Evolutionary conservation across 2,329 filamentous ascomycete species (phyloP).

Genomic region (Plenodomus lindquistii): DNA sequence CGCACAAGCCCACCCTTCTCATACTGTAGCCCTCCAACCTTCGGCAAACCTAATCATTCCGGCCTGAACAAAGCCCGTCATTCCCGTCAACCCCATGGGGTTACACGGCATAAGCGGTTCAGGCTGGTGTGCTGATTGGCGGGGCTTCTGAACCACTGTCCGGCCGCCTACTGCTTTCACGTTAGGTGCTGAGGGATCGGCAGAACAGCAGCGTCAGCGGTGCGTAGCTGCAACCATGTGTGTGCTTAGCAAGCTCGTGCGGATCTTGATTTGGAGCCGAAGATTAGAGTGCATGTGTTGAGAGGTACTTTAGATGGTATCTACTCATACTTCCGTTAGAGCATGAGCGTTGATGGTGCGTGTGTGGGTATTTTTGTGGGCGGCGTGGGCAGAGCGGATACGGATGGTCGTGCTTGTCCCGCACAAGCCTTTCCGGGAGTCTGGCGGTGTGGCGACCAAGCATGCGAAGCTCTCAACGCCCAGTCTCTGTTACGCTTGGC

Average conservation of each 20-base stretch:
- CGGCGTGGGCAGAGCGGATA: neutral
- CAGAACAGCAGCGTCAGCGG: neutral
- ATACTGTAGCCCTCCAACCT: constrained; percentile 1
- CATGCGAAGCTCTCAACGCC: constrained; percentile 6
- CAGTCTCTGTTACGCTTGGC: constrained; percentile 3
- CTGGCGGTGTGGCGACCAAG: constrained; percentile 1
- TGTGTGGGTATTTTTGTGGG: neutral
- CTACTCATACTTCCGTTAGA: too few species aligned
- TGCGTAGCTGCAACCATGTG: neutral
- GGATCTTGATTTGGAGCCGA: neutral
- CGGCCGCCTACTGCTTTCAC: neutral
- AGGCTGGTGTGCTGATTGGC: neutral
- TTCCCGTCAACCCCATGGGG: constrained; percentile 3
- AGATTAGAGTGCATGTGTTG: neutral
- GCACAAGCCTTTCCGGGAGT: constrained; percentile 2
- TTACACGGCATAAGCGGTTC: constrained; percentile 1
- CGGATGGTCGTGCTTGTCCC: neutral
- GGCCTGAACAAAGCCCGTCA: neutral
- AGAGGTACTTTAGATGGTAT: too few species aligned
- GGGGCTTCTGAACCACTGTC: neutral
- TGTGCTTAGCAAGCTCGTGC: neutral
- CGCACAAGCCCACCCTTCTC: neutral
- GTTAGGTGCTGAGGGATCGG: neutral
- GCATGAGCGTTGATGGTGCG: too few species aligned
- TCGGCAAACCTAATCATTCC: neutral